Base-by-base conservation (phyloP, 768 basidiomycete genomes). In the Suillus luteus region DNA sequence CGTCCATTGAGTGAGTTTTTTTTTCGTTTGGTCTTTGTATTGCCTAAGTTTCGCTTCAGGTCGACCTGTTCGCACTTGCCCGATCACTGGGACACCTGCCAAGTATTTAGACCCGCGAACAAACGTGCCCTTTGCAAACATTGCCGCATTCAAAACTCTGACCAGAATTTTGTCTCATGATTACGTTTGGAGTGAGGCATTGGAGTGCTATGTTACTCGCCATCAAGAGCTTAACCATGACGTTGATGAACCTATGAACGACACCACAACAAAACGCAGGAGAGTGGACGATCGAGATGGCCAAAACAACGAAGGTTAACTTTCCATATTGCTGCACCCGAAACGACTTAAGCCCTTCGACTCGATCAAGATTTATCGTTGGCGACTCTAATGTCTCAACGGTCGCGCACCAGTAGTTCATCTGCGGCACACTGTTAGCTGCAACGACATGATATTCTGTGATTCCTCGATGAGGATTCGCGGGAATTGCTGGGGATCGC, bases 51-150 rank as follows among this genome's bases (percentile, higher is more conserved):
- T 48, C 59, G 49, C 37, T 35, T 14, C 65, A 94, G 93, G 83
- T 31, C 89, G 90, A 17, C 87, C 87, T 0, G 81, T 81, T 19
- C 84, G 83, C 61, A 79, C 74, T 8, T 96, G 95, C 72, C 86
- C 85, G 0, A 85, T 98, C 64, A 96, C 93, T 0, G 96, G 96
- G 3, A 81, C 81, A 49, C 80, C 82, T 5, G 95, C 94, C 0
- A 83, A 78, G 52, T 98, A 98, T 71, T 72, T 85, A 44, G 94
- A 97, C 73, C 95, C 95, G 1, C 79, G 84, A 48, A 89, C 90
- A 0, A 86, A 86, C 11, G 87, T 91, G 7, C 94, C 93, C 0
- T 98, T 86, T 74, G 90, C 93, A 2, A 84, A 89, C 62, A 72
- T 83, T 15, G 76, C 77, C 24, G 93, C 90, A 12, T 97, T 86